A percentile compares a stretch with the other conserved stretches of the same genome.
phyloP scores from a whole-genome alignment of 208 protist genomes.

The Leishmania arabica region DNA sequence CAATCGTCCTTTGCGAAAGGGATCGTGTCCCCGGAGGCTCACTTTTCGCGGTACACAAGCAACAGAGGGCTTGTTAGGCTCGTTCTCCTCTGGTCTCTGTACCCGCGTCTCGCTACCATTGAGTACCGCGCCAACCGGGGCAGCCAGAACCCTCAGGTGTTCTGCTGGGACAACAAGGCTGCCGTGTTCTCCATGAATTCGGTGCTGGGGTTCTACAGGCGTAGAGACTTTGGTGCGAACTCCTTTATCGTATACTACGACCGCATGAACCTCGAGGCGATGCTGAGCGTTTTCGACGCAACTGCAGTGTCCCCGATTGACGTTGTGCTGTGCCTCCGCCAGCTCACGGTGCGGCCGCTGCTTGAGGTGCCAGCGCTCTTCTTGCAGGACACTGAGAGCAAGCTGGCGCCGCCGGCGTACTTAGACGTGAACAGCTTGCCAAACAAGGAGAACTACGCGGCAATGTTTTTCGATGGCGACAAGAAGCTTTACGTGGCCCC shows the following conservation, averaged over 20 bases:
- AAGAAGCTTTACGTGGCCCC: conserved; percentile 82
- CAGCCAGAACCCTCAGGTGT: conserved; percentile 47
- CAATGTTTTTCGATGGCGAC: conserved; percentile 81
- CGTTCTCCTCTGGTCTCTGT: conserved; percentile 79
- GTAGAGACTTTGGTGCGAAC: conserved; percentile 39
- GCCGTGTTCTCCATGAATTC: conserved; percentile 54
- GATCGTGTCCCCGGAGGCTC: conserved; percentile 39
- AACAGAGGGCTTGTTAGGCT: conserved; percentile 80
- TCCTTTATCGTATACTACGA: conserved; percentile 82
- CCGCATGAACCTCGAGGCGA: conserved; percentile 79
- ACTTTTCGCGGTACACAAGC: conserved; percentile 60
- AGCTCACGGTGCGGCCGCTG: conserved; percentile 67
- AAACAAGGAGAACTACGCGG: conserved; percentile 50
- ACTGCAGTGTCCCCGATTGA: conserved; percentile 72
- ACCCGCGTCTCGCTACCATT: conserved; percentile 72
- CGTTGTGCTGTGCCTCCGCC: conserved; percentile 68
- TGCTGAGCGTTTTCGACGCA: conserved; percentile 79
- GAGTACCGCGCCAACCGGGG: conserved; percentile 71
- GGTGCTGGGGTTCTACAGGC: conserved; percentile 49
- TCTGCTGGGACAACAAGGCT: conserved; percentile 87
- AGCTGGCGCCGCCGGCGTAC: conserved; percentile 48
- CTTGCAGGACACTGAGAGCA: conserved; percentile 57
- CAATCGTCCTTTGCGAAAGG: conserved; percentile 62
- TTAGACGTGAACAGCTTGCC: conserved; percentile 43
- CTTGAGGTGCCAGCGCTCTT: conserved; percentile 51